Evolutionary conservation across 2,329 filamentous ascomycete species (phyloP).

Genomic region (Xenoacremonium recifei): DNA sequence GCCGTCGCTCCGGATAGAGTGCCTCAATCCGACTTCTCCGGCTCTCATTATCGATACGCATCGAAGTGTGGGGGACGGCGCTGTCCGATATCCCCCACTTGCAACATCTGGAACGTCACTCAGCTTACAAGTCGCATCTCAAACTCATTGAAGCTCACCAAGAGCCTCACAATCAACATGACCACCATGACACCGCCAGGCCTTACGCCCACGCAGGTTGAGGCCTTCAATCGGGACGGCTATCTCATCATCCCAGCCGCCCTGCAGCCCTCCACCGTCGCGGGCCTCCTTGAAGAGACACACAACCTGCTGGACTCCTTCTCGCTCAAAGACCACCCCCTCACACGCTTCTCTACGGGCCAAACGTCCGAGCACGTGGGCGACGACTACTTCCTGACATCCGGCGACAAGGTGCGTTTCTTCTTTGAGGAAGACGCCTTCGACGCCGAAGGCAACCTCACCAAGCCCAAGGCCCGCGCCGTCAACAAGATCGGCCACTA

Average conservation of each 20-base stretch:
- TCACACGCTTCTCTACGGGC: constrained; percentile 92
- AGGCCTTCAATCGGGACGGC: constrained; percentile 76
- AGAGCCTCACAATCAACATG: too few species aligned
- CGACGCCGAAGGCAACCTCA: constrained; percentile 59
- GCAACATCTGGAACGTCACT: too few species aligned
- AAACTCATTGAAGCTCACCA: too few species aligned
- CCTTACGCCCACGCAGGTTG: constrained; percentile 70
- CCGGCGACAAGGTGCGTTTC: constrained; percentile 89
- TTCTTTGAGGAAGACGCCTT: constrained; percentile 98
- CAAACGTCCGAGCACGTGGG: constrained; percentile 75
- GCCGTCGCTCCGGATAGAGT: too few species aligned
- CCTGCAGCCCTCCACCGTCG: constrained; percentile 63
- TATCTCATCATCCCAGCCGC: constrained; percentile 85
- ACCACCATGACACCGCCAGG: constrained; percentile 37
- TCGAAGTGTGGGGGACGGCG: too few species aligned
- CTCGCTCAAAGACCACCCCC: constrained; percentile 77
- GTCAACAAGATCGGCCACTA: constrained; percentile 89
- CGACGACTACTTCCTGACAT: constrained; percentile 89
- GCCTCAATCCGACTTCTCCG: too few species aligned
- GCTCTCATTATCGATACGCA: too few species aligned
- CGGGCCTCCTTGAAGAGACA: constrained; percentile 71
- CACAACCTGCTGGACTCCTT: constrained; percentile 72
- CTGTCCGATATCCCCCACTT: too few species aligned
- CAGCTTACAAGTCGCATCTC: too few species aligned
- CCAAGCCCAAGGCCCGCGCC: constrained; percentile 76